These are phyloP conservation scores for Batrachochytrium dendrobatidis DNA, from an alignment of 371 early-diverging fungal species.

Conservation along the genomic window DNA sequence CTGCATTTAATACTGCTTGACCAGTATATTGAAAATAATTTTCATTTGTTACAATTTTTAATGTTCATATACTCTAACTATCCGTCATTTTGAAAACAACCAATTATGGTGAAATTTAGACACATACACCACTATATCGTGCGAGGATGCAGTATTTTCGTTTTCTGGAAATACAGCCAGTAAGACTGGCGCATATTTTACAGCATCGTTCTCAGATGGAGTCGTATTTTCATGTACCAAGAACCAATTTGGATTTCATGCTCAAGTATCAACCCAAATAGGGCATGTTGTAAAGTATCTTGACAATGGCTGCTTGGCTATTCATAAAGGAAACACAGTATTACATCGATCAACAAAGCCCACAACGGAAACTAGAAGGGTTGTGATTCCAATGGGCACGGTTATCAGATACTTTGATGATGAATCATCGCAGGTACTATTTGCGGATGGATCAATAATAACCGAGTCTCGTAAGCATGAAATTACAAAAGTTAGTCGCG, in stretches of 20 bases:
- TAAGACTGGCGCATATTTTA: constrained; percentile 12
- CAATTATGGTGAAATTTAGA: too few species aligned
- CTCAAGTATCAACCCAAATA: constrained; percentile 16
- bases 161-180: not conserved
- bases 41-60: too few species aligned
- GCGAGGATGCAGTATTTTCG: constrained; percentile 7
- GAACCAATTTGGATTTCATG: constrained; percentile 1
- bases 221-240: constrained; percentile 18
- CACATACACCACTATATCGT: constrained; percentile 7
- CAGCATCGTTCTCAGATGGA: constrained; percentile 18
- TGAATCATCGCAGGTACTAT: constrained; percentile 9
- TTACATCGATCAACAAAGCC: not conserved
- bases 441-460: constrained; percentile 22
- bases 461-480: not conserved
- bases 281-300: constrained; percentile 18
- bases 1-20: too few species aligned
- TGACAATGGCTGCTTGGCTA: constrained; percentile 12
- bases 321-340: not conserved
- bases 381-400: constrained; percentile 12
- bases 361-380: constrained; percentile 10
- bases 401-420: constrained; percentile 18
- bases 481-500: constrained; percentile 17
- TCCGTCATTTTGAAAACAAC: too few species aligned
- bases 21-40: too few species aligned
- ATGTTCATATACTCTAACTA: too few species aligned